Percentiles rank a stretch among this genome's conserved stretches.
phyloP scores from a whole-genome alignment of 768 basidiomycete genomes.

The Termitomyces sp. region DNA sequence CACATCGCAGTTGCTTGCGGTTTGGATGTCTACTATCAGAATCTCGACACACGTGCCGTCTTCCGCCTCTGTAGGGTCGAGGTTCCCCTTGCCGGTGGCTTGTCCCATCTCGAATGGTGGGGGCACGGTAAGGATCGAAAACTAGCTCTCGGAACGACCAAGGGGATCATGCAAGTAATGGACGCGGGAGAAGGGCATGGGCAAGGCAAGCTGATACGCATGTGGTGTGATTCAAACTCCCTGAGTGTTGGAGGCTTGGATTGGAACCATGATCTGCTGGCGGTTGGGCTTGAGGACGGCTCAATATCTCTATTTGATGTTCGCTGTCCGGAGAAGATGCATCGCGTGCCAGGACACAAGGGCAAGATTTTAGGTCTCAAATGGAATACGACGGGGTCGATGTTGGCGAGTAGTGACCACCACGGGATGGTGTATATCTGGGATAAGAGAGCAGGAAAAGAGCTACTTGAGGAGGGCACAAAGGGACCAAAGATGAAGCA shows the following conservation, averaged over 20 bases:
- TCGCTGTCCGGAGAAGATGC: slow-evolving; percentile 33
- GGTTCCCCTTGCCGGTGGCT: slow-evolving; percentile 24
- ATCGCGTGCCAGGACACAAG: slow-evolving; percentile 45
- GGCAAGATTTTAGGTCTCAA: slow-evolving; percentile 74
- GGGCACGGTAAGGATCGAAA: slow-evolving; percentile 33
- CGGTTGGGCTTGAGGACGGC: slow-evolving; percentile 61
- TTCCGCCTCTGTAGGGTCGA: slow-evolving; percentile 44
- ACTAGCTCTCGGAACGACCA: slow-evolving; percentile 50
- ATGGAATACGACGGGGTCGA: slow-evolving; percentile 71
- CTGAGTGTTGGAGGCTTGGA: slow-evolving; percentile 32
- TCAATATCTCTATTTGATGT: slow-evolving; percentile 66
- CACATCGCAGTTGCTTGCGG: slow-evolving; percentile 62
- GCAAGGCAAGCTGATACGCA: slow-evolving; percentile 33
- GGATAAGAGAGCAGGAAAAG: slow-evolving; percentile 52
- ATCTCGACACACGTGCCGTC: slow-evolving; percentile 52
- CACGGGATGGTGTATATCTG: slow-evolving; percentile 86
- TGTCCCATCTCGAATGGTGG: slow-evolving; percentile 53
- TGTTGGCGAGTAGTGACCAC: slow-evolving; percentile 82
- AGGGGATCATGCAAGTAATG: slow-evolving; percentile 52
- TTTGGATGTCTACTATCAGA: slow-evolving; percentile 58
- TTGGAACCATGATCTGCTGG: slow-evolving; percentile 61
- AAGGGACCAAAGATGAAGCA: slow-evolving; percentile 71
- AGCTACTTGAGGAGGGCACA: slow-evolving; percentile 25
- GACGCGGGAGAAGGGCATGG: slow-evolving; percentile 34
- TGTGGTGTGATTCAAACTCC: slow-evolving; percentile 34